Base-by-base conservation (phyloP, 116 monocot genomes). In the Trichopus zeylanicus region DNA sequence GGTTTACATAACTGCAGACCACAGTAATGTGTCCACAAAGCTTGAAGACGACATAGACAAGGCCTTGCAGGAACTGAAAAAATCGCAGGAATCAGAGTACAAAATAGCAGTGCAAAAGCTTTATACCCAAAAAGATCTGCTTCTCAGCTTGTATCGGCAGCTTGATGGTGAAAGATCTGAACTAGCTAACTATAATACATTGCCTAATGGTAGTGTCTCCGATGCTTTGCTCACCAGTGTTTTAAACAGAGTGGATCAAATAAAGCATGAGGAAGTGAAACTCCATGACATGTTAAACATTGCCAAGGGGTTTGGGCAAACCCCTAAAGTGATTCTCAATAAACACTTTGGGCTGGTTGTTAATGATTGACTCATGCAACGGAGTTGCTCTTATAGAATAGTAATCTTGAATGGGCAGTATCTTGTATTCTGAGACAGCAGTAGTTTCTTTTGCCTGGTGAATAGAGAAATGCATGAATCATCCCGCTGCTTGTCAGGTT, bases 41-140 rank as follows among this genome's bases (percentile, higher is more conserved):
- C 75, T 85, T 21, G 83, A 86, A 55, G 55, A 83, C 20, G 62
- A 78, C 18, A 63, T 92, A 24, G 78, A 75, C 51, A 11, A 58
- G 30, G 83, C 39, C 27, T 78, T 92, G 37, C 53, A 39, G 21
- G 62, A 73, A 39, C 60, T 86, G 38, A 87, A 81, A 51, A 69
- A 35, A 53, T 80, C 75, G 13, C 92, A 92, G 48, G 71, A 91
- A 63, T 61, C 48, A 23, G 81, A 87, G 20, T 83, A 62, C 56
- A 75, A 49, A 46, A 47, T 75, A 20, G 80, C 81, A 16, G 85
- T 81, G 51, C 54, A 78, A 53, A 81, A 73, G 59, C 85, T 89
- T 10, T 63, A 75, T 58, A 29, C 68, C 4, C 81, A 84, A 5
- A 89, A 75, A 46, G 75, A 81, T 64, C 48, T 63, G 12, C 66